phyloP scores from a whole-genome alignment of 1,284 basidiomycete genomes.

The Afroboletus lepidellus region DNA sequence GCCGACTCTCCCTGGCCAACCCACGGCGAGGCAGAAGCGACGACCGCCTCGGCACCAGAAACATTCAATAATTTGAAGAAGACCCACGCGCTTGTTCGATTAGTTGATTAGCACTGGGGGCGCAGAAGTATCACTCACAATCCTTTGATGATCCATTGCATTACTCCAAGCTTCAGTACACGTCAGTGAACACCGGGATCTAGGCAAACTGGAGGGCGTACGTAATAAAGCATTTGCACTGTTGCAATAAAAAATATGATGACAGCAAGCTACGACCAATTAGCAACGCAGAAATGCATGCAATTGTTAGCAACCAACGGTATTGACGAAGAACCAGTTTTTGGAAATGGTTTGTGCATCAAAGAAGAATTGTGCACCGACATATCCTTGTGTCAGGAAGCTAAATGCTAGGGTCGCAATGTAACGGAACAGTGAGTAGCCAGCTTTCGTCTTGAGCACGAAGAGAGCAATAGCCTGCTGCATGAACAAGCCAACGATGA shows the following conservation, averaged over 20 bases:
- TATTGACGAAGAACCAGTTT: constrained; percentile 81
- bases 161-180: constrained; percentile 58
- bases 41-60: constrained; percentile 89
- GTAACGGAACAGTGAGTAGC: constrained; percentile 80
- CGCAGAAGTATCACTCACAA: constrained; percentile 48
- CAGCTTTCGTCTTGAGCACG: constrained; percentile 78
- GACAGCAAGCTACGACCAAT: constrained; percentile 50
- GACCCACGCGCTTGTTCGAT: constrained; percentile 71
- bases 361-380: constrained; percentile 80
- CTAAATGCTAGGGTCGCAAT: constrained; percentile 73
- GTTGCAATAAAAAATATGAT: constrained; percentile 90
- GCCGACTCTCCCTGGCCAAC: constrained; percentile 88
- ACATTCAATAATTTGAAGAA: constrained; percentile 88
- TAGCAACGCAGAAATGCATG: constrained; percentile 6
- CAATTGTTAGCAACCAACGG: constrained; percentile 40
- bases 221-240: constrained; percentile 83
- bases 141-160: constrained; percentile 86
- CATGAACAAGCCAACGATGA: constrained; percentile 80
- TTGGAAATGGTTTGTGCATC: constrained; percentile 56
- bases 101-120: neutral
- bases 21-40: constrained; percentile 89
- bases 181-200: neutral
- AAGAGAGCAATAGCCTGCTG: constrained; percentile 85
- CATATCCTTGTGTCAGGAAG: constrained; percentile 62
- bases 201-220: constrained; percentile 21